These are phyloP conservation scores for Lichtheimia ramosa DNA, from an alignment of 371 early-diverging fungal genomes.

Conservation along the genomic window DNA sequence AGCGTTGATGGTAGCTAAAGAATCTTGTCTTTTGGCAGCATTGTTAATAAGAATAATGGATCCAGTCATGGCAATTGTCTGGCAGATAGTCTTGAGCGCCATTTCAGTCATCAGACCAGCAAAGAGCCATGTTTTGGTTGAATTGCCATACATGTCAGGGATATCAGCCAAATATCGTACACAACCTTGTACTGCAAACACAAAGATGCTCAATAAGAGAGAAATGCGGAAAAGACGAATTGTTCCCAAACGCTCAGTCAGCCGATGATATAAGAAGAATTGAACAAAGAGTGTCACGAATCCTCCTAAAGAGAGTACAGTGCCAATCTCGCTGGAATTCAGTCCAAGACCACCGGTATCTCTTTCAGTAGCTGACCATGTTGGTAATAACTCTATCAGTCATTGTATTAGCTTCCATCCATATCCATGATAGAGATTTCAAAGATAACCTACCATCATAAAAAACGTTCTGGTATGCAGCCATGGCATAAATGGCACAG, in stretches of 20 bases:
- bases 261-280: slow-evolving; percentile 44
- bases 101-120: slow-evolving; percentile 21
- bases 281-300: slow-evolving; percentile 53
- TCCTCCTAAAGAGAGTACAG: slow-evolving; percentile 52
- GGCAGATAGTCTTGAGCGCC: slow-evolving; percentile 32
- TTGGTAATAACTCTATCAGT: slow-evolving; percentile 13
- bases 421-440: not conserved
- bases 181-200: slow-evolving; percentile 39
- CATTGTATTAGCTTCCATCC: not conserved
- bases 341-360: slow-evolving; percentile 62
- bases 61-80: slow-evolving; percentile 33
- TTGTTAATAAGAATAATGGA: slow-evolving; percentile 35
- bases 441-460: slow-evolving; percentile 34
- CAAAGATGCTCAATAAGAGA: slow-evolving; percentile 34
- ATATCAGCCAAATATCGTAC: slow-evolving; percentile 28
- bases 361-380: slow-evolving; percentile 17
- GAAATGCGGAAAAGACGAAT: slow-evolving; percentile 50
- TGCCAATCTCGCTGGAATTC: slow-evolving; percentile 51
- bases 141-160: not conserved
- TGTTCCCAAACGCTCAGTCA: slow-evolving; percentile 47
- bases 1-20: slow-evolving; percentile 40
- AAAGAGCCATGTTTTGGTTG: not conserved
- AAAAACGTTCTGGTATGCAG: slow-evolving; percentile 38
- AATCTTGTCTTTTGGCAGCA: slow-evolving; percentile 28
- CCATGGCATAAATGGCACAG: slow-evolving; percentile 30